Conservation (phyloP, 352 stramenopile genomes). For the Plasmopara viticola region DNA sequence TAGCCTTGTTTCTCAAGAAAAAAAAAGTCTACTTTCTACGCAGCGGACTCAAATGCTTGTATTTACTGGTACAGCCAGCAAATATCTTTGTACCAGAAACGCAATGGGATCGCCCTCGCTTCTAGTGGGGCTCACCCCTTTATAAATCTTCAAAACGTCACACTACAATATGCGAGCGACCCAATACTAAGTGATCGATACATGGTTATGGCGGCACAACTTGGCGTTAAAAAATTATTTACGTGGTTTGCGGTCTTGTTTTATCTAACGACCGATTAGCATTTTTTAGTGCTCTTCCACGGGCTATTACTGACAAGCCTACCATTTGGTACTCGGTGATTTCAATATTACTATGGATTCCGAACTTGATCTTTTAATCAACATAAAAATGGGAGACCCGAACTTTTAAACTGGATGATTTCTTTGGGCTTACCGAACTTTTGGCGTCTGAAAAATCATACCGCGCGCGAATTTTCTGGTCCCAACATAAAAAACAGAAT, state of each 20-base stretch:
- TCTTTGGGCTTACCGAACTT: neutral
- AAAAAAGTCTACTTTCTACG: neutral
- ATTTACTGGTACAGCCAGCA: neutral
- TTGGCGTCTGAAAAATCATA: neutral
- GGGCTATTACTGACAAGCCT: neutral
- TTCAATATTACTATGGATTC: slow-evolving; percentile 1
- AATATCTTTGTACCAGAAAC: neutral
- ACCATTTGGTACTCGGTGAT: slow-evolving; percentile 1
- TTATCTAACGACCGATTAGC: neutral
- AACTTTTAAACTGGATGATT: slow-evolving; percentile 1
- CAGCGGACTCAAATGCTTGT: neutral
- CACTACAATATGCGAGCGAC: neutral
- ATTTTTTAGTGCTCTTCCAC: neutral
- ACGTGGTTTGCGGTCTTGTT: neutral
- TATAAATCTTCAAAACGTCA: neutral
- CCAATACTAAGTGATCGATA: no score
- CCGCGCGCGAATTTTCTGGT: neutral
- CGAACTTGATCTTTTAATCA: neutral
- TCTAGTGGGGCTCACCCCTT: neutral
- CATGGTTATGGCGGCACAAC: no score
- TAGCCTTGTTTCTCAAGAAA: neutral
- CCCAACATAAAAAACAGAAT: neutral
- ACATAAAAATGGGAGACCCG: neutral
- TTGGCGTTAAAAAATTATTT: no score
- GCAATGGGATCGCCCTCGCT: neutral